Evolutionary conservation across 2,329 filamentous ascomycete species (phyloP), one percentile per base, ranked within the genome.

Genomic region (Diaporthe sp.): DNA sequence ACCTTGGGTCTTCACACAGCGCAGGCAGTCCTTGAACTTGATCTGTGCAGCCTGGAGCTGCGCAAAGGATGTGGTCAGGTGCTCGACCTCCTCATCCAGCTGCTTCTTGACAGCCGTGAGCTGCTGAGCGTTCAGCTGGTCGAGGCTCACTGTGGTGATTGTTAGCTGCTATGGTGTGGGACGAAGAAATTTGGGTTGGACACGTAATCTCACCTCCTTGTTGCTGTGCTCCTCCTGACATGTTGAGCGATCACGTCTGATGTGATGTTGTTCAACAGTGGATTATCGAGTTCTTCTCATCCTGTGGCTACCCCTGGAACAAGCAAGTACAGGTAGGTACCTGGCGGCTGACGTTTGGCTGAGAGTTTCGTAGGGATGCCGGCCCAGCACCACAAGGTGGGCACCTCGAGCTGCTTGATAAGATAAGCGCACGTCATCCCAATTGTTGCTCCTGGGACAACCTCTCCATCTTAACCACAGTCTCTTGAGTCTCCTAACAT

Each of bases 21-120:
- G 89, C 47, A 98, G 89, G 80, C 97, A 99, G 81, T 98, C 96
- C 73, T 91, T 90, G 87, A 99, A 99, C 83, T 97, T 98, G 71
- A 91, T 89, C 83, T 98, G 97, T 3, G 97, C 97, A 70, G 93
- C 92, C 77, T 96, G 94, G 2, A 99, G 91, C 83, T 97, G 97
- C 68, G 93, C 89, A 86, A 97, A 98, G 13, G 97, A 98, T 74
- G 88, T 90, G 2, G 95, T 97, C 78, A 99, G 91, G 86, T 98
- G 96, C 83, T 98, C 95, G 78, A 99, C 93, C 85, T 99, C 97
- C 81, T 97, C 93, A 83, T 98, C 96, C 78, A 99, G 93, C 84
- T 98, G 96, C 84, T 97, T 95, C 88, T 99, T 98, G 79, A 99
- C 93, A 80, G 95, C 92, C 78, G 92, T 93, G 78, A 99, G 93